Evolutionary conservation across 2,329 filamentous ascomycete species (phyloP).

Genomic region (Dactylellina cionopaga): DNA sequence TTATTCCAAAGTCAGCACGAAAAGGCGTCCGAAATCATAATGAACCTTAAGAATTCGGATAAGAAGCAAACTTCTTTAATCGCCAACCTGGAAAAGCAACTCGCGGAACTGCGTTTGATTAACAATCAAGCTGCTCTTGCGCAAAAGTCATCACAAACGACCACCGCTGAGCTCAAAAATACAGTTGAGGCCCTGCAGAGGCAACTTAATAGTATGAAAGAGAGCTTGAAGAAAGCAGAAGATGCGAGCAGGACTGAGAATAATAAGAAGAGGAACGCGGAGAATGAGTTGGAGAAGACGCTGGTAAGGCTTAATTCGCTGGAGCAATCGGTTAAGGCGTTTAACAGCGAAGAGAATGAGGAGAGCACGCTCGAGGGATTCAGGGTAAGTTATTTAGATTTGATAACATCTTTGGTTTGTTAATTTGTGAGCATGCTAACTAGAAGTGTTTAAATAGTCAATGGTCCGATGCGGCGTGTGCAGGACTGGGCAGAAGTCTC

Average conservation of each 20-base stretch:
- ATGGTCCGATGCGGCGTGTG: conserved; percentile 92
- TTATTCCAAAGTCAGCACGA: conserved; percentile 81
- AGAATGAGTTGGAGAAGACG: conserved; percentile 80
- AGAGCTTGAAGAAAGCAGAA: conserved; percentile 79
- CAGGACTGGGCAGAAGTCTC: conserved; percentile 92
- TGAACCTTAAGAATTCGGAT: conserved; percentile 91
- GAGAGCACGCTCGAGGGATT: conserved; percentile 62
- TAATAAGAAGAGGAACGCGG: conserved; percentile 69
- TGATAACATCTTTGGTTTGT: background rate
- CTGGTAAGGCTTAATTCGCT: conserved; percentile 79
- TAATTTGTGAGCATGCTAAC: conserved; percentile 60
- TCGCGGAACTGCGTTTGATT: conserved; percentile 81
- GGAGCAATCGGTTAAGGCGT: conserved; percentile 83
- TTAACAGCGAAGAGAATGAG: conserved; percentile 74
- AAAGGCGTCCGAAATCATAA: conserved; percentile 92
- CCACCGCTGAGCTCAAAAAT: conserved; percentile 75
- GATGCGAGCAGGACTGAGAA: conserved; percentile 72
- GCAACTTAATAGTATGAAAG: conserved; percentile 80
- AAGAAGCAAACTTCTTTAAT: conserved; percentile 77
- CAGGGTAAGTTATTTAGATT: conserved; percentile 76
- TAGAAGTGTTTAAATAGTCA: conserved; percentile 63
- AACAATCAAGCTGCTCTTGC: conserved; percentile 77
- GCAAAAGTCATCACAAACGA: conserved; percentile 78
- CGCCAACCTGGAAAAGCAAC: conserved; percentile 87
- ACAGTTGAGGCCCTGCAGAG: conserved; percentile 76